Evolutionary conservation across 495 filamentous ascomycete genomes (phyloP).

Genomic region (Sabuloglossum arenarium): DNA sequence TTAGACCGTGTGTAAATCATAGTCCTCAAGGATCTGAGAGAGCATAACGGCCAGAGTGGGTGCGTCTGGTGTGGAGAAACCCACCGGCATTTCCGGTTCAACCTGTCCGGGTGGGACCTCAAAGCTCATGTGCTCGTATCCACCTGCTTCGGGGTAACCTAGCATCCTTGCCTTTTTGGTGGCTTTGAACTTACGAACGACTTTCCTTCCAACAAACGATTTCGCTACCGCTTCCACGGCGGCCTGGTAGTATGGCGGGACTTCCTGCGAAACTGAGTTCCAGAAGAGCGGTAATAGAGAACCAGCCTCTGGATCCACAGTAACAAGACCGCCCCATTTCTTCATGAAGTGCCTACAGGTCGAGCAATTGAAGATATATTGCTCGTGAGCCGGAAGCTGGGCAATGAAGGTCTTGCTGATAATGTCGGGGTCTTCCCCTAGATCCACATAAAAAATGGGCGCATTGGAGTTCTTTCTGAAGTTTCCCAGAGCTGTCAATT

Average conservation of each 20-base stretch:
- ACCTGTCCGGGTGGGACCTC: neutral
- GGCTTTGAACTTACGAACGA: neutral
- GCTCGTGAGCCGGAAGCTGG: neutral
- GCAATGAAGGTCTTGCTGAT: neutral
- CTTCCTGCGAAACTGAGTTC: neutral
- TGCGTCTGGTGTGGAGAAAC: neutral
- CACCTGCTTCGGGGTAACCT: neutral
- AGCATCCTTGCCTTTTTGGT: neutral
- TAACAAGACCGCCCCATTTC: neutral
- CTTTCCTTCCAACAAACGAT: neutral
- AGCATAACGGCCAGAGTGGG: neutral
- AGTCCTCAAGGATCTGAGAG: neutral
- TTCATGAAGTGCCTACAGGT: slow-evolving; percentile 3
- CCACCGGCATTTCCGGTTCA: neutral
- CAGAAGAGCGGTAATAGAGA: neutral
- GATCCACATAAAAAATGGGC: neutral
- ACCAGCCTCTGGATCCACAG: neutral
- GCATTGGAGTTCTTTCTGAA: neutral
- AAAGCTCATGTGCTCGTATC: neutral
- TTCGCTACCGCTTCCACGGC: neutral
- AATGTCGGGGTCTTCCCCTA: neutral
- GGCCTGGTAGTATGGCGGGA: neutral
- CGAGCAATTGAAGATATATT: neutral
- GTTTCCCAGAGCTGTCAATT: neutral
- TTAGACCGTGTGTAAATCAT: neutral